Conservation (phyloP, 768 basidiomycete genomes). For the Arthromyces matolae region DNA sequence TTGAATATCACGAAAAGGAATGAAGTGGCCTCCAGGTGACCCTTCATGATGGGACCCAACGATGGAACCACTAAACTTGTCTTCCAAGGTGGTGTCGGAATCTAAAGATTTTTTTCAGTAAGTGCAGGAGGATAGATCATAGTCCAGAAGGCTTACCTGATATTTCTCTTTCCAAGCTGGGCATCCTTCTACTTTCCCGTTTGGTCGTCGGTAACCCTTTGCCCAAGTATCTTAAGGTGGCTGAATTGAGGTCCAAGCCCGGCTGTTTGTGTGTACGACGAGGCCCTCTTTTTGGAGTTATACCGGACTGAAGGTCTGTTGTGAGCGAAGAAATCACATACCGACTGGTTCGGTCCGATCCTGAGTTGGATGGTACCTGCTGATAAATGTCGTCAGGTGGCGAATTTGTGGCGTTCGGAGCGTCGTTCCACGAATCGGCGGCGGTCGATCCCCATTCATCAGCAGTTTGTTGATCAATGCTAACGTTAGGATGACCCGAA, state of each 20-base stretch:
- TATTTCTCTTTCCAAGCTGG: background rate
- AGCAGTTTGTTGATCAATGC: background rate
- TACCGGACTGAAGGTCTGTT: slow-evolving; percentile 1
- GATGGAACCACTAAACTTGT: background rate
- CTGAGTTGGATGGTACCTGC: slow-evolving; percentile 6
- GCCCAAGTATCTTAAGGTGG: slow-evolving; percentile 12
- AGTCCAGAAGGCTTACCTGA: background rate
- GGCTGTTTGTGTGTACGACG: slow-evolving; percentile 10
- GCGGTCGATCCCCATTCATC: background rate
- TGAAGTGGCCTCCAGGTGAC: no score
- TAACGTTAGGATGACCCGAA: slow-evolving; percentile 6
- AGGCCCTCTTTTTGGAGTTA: slow-evolving; percentile 1
- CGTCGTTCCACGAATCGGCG: background rate
- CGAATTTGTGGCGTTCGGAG: slow-evolving; percentile 6
- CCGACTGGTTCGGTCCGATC: slow-evolving; percentile 9
- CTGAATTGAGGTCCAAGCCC: slow-evolving; percentile 9
- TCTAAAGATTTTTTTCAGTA: background rate
- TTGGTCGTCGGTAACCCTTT: slow-evolving; percentile 1
- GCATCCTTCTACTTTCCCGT: slow-evolving; percentile 2
- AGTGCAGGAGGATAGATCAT: background rate
- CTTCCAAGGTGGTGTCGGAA: background rate
- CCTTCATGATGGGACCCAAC: background rate
- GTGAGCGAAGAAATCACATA: slow-evolving; percentile 3
- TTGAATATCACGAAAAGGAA: slow-evolving; percentile 14
- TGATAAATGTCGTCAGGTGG: slow-evolving; percentile 5